phyloP scores from a whole-genome alignment of 495 filamentous ascomycete species.

The Trichoderma parareesei region DNA sequence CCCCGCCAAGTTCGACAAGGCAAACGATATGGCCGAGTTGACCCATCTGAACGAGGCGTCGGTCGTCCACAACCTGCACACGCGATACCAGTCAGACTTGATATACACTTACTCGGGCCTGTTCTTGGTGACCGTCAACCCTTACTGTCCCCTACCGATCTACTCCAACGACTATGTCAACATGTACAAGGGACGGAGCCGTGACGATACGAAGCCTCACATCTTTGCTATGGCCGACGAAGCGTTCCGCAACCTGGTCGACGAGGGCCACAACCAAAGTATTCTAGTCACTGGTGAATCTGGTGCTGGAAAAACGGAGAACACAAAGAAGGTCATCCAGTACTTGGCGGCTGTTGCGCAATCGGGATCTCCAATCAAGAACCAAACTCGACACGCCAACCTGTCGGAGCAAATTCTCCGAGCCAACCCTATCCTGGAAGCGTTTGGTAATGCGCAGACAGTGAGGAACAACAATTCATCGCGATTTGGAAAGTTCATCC shows the following conservation, averaged over 20 bases:
- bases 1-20: slow-evolving; percentile 98
- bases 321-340: slow-evolving; percentile 99
- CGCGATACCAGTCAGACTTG: slow-evolving; percentile 86
- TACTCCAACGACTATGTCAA: slow-evolving; percentile 96
- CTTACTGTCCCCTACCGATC: slow-evolving; percentile 88
- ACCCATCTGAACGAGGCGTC: slow-evolving; percentile 97
- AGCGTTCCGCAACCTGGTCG: slow-evolving; percentile 90
- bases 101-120: slow-evolving; percentile 99
- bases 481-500: slow-evolving; percentile 97
- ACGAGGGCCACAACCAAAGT: slow-evolving; percentile 93
- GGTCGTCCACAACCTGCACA: slow-evolving; percentile 93
- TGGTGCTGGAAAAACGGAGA: slow-evolving; percentile 97
- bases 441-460: slow-evolving; percentile 97
- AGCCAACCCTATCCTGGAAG: slow-evolving; percentile 96
- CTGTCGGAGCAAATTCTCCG: slow-evolving; percentile 95
- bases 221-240: slow-evolving; percentile 99
- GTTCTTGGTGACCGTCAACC: slow-evolving; percentile 95
- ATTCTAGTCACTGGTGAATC: slow-evolving; percentile 98
- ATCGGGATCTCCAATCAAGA: slow-evolving; percentile 61
- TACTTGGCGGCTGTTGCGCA: slow-evolving; percentile 93
- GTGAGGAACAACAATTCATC: slow-evolving; percentile 98
- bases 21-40: slow-evolving; percentile 97
- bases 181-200: slow-evolving; percentile 83
- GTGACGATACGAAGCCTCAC: slow-evolving; percentile 93
- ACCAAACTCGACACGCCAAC: slow-evolving; percentile 65